A percentile compares a stretch with the other conserved stretches of the same genome.
Evolutionary conservation across 257 asterid genomes (phyloP).

Genomic region (Schizonepeta tenuifolia): DNA sequence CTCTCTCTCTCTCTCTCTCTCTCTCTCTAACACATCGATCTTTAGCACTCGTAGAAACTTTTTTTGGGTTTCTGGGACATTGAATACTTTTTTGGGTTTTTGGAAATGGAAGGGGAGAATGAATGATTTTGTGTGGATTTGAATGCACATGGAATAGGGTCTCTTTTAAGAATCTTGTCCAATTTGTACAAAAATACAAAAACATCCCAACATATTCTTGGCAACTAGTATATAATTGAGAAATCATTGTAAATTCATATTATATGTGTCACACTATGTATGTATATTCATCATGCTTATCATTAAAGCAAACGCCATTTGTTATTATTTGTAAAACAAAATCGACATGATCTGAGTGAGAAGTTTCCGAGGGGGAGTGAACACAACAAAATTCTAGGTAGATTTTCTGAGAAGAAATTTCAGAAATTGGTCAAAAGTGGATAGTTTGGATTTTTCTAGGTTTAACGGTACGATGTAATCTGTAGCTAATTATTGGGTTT

Average conservation of each 20-base stretch:
- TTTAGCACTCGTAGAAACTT: slow-evolving; percentile 33
- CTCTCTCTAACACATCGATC: slow-evolving; percentile 18
- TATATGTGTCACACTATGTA: background rate
- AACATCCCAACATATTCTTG: slow-evolving; percentile 23
- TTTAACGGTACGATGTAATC: slow-evolving; percentile 32
- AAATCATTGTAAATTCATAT: slow-evolving; percentile 37
- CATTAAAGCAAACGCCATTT: slow-evolving; percentile 13
- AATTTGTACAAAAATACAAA: slow-evolving; percentile 6
- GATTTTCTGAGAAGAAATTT: slow-evolving; percentile 39
- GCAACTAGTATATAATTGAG: slow-evolving; percentile 34
- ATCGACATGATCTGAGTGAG: slow-evolving; percentile 27
- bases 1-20: slow-evolving; percentile 27
- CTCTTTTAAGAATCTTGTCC: slow-evolving; percentile 51
- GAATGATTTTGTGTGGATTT: slow-evolving; percentile 38
- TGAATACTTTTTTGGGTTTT: slow-evolving; percentile 44
- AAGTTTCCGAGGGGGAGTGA: slow-evolving; percentile 39
- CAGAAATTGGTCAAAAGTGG: slow-evolving; percentile 40
- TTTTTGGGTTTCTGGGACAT: slow-evolving; percentile 46
- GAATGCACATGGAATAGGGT: slow-evolving; percentile 45
- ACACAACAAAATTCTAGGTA: slow-evolving; percentile 44
- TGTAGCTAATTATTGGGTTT: slow-evolving; percentile 34
- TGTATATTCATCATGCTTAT: background rate
- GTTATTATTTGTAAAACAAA: slow-evolving; percentile 6
- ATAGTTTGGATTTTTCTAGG: slow-evolving; percentile 47
- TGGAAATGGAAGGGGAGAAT: slow-evolving; percentile 30